These are phyloP conservation scores for Croton laevigatus DNA, from an alignment of 441 rosid genomes.

Conservation along the genomic window DNA sequence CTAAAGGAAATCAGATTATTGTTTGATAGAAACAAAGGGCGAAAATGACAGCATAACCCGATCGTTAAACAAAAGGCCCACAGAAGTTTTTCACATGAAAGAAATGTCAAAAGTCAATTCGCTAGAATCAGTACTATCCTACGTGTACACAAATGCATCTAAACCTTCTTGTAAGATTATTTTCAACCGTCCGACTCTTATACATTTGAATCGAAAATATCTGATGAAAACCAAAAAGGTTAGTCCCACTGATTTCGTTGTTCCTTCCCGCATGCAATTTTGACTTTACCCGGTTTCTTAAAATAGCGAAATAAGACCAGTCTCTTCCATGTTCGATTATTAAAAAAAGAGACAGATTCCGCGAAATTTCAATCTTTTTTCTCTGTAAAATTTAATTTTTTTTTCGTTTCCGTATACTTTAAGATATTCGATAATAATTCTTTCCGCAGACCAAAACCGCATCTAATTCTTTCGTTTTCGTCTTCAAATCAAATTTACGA, in stretches of 20 bases:
- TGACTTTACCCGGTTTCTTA: neutral
- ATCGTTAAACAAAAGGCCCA: neutral
- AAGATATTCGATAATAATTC: conserved; percentile 13
- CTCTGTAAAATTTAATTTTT: neutral
- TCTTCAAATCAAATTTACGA: neutral
- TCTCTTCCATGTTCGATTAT: neutral
- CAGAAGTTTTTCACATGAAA: neutral
- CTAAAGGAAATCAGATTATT: neutral
- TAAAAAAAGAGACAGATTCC: neutral
- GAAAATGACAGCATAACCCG: neutral
- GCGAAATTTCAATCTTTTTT: conserved; percentile 15
- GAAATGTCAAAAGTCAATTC: neutral
- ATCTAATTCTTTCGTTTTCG: neutral
- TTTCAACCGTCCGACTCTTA: neutral
- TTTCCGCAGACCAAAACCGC: neutral
- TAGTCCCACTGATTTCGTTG: neutral
- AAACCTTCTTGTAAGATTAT: neutral
- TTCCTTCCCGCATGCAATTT: conserved; percentile 13
- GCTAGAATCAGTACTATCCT: neutral
- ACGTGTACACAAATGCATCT: neutral
- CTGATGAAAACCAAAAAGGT: neutral
- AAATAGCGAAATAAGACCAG: neutral
- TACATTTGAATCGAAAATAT: neutral
- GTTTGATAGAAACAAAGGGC: neutral
- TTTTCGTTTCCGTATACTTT: conserved; percentile 13